Evolutionary conservation across 164 flowering plant genomes (phyloP).

Genomic region (Sextonia rubra): DNA sequence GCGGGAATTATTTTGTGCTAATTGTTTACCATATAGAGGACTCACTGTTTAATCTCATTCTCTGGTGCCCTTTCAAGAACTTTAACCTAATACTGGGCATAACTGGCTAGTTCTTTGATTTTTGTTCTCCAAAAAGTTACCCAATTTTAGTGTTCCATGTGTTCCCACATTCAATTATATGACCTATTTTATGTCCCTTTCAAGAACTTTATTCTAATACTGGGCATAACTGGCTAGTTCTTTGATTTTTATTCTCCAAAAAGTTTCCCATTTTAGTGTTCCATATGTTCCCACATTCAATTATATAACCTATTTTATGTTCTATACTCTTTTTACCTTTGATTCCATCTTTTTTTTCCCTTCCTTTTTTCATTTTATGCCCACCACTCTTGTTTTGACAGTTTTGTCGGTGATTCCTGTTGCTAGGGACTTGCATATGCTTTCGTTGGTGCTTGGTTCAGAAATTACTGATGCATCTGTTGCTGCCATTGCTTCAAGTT

Average conservation of each 20-base stretch:
- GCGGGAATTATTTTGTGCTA: no score
- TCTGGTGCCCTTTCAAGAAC: background rate
- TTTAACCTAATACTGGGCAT: background rate
- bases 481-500: slow-evolving; percentile 87
- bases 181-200: background rate
- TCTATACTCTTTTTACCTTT: no score
- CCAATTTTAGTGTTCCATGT: background rate
- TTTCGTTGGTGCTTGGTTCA: slow-evolving; percentile 87
- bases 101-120: background rate
- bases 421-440: slow-evolving; percentile 81
- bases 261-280: background rate
- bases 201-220: background rate
- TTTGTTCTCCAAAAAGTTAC: background rate
- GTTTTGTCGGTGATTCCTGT: background rate
- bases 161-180: background rate
- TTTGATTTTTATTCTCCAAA: background rate
- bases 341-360: no score
- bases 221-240: background rate
- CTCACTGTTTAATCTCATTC: background rate
- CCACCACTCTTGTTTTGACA: background rate
- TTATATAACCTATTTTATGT: no score
- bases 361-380: no score
- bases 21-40: no score
- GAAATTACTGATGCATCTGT: slow-evolving; percentile 96
- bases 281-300: background rate